These are phyloP conservation scores for Oryza officinalis DNA, from an alignment of 176 grass and related monocot genomes.

Conservation along the genomic window DNA sequence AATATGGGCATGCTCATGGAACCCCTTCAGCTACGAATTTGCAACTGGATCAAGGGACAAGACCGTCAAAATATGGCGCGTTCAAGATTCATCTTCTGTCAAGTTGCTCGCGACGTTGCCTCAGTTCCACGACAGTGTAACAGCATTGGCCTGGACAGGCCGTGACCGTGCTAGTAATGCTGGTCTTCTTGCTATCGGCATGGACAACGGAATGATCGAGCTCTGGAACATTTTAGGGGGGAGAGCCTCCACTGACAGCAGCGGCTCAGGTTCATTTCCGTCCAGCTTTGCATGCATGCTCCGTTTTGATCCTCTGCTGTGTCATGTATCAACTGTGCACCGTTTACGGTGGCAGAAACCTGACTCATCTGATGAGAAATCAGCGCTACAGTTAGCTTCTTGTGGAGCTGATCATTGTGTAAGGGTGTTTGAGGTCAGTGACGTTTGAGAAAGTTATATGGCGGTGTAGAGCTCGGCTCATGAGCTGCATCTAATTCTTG, in stretches of 20 bases:
- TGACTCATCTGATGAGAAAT: slow-evolving; percentile 36
- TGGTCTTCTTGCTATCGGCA: slow-evolving; percentile 70
- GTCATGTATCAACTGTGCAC: slow-evolving; percentile 80
- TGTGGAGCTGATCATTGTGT: slow-evolving; percentile 93
- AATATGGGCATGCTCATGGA: slow-evolving; percentile 98
- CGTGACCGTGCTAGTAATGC: slow-evolving; percentile 51
- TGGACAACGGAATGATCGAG: slow-evolving; percentile 94
- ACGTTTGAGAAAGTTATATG: slow-evolving; percentile 28
- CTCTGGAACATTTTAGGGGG: slow-evolving; percentile 69
- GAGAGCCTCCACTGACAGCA: background rate
- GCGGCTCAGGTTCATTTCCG: slow-evolving; percentile 6
- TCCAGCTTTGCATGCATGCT: slow-evolving; percentile 50
- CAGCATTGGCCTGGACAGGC: slow-evolving; percentile 81
- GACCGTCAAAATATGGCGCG: slow-evolving; percentile 87
- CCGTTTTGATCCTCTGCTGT: slow-evolving; percentile 65
- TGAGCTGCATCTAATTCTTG: background rate
- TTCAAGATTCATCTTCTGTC: slow-evolving; percentile 65
- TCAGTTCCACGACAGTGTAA: slow-evolving; percentile 90
- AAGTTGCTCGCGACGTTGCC: slow-evolving; percentile 66
- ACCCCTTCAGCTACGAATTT: slow-evolving; percentile 80
- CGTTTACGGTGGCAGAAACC: slow-evolving; percentile 63
- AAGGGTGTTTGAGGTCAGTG: slow-evolving; percentile 68
- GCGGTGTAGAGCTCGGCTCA: background rate
- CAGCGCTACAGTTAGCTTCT: slow-evolving; percentile 60
- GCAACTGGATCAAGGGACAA: slow-evolving; percentile 97